A percentile compares a stretch with the other conserved stretches of the same genome.
Conservation (phyloP, 2,329 filamentous ascomycete genomes). For the Ophiobolus disseminans region DNA sequence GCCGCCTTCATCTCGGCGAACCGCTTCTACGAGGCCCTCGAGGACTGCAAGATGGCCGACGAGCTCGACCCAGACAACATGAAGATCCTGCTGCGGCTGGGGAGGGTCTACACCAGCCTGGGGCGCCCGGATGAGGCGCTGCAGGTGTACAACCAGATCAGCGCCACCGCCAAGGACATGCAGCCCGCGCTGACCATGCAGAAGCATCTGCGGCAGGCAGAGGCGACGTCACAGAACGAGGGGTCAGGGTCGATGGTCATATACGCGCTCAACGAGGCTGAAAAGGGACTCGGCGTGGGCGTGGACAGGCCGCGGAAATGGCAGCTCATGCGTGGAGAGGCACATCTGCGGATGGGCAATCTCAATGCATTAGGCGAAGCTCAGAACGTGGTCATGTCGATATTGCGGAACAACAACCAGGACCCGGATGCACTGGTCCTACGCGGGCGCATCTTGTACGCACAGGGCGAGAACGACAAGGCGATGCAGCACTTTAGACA, state of each 20-base stretch:
- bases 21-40: slow-evolving; percentile 78
- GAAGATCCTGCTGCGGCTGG: slow-evolving; percentile 87
- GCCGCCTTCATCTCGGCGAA: slow-evolving; percentile 91
- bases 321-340: slow-evolving; percentile 90
- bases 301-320: slow-evolving; percentile 88
- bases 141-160: slow-evolving; percentile 79
- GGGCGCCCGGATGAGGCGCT: slow-evolving; percentile 88
- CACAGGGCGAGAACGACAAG: slow-evolving; percentile 93
- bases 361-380: slow-evolving; percentile 89
- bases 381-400: slow-evolving; percentile 86
- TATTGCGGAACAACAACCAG: slow-evolving; percentile 84
- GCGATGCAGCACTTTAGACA: slow-evolving; percentile 91
- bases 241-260: slow-evolving; percentile 89
- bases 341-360: slow-evolving; percentile 90
- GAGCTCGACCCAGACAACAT: slow-evolving; percentile 84
- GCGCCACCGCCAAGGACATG: slow-evolving; percentile 84
- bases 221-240: slow-evolving; percentile 75
- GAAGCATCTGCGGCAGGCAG: slow-evolving; percentile 79
- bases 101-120: slow-evolving; percentile 86
- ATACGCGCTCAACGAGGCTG: slow-evolving; percentile 89
- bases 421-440: slow-evolving; percentile 94
- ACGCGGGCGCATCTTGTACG: slow-evolving; percentile 84
- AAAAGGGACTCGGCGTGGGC: slow-evolving; percentile 76
- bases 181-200: slow-evolving; percentile 84
- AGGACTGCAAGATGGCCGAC: slow-evolving; percentile 83